Evolutionary conservation across 805 yeast genomes (phyloP).

Genomic region (Yueomyces sinensis): DNA sequence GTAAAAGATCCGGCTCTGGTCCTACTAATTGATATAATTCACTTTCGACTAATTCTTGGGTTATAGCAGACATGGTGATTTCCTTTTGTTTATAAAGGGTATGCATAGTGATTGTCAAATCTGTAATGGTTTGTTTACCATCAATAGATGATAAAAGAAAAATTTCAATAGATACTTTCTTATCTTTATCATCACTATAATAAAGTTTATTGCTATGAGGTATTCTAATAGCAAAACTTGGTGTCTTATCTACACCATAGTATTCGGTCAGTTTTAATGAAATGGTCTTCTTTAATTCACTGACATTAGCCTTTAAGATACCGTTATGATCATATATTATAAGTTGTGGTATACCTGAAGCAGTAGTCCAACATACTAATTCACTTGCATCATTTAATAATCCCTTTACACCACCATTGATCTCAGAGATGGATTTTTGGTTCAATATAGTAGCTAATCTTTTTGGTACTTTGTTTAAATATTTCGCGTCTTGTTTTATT

Average conservation of each 20-base stretch:
- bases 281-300: slow-evolving; percentile 44
- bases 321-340: slow-evolving; percentile 76
- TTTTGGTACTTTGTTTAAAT: slow-evolving; percentile 63
- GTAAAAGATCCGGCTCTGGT: slow-evolving; percentile 77
- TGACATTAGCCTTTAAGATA: slow-evolving; percentile 39
- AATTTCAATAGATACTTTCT: slow-evolving; percentile 42
- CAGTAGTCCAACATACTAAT: slow-evolving; percentile 70
- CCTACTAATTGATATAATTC: slow-evolving; percentile 68
- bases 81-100: slow-evolving; percentile 54
- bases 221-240: slow-evolving; percentile 47
- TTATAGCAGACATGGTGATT: slow-evolving; percentile 53
- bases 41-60: slow-evolving; percentile 61
- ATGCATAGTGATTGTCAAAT: slow-evolving; percentile 74
- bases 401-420: slow-evolving; percentile 82
- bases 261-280: slow-evolving; percentile 48
- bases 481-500: slow-evolving; percentile 69
- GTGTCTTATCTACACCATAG: slow-evolving; percentile 59
- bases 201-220: slow-evolving; percentile 51
- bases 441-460: slow-evolving; percentile 65
- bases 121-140: slow-evolving; percentile 84
- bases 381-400: slow-evolving; percentile 67
- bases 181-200: slow-evolving; percentile 20
- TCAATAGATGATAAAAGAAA: slow-evolving; percentile 60
- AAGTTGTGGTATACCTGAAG: slow-evolving; percentile 63
- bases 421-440: slow-evolving; percentile 62